Conservation (phyloP, 371 early-diverging fungal genomes). For the Capillidium heterosporum region DNA sequence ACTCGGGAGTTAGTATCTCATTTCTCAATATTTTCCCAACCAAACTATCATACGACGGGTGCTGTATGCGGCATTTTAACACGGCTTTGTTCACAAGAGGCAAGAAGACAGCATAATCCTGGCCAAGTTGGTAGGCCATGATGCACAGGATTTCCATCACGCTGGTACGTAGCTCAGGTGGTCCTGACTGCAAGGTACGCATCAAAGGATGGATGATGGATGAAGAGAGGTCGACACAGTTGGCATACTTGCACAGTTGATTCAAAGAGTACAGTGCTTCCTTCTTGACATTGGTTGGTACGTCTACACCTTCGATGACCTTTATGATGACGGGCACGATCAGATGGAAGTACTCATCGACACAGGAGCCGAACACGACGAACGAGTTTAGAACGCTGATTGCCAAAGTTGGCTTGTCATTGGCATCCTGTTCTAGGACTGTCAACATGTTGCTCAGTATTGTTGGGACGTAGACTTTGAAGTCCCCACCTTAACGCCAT, state of each 20-base stretch:
- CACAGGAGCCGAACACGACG: conserved; percentile 65
- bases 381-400: conserved; percentile 66
- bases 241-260: conserved; percentile 55
- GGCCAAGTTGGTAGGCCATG: conserved; percentile 68
- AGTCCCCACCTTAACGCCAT: conserved; percentile 73
- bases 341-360: conserved; percentile 87
- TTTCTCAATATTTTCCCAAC: neutral
- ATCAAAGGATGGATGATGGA: conserved; percentile 82
- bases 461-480: conserved; percentile 60
- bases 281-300: conserved; percentile 39
- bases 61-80: neutral
- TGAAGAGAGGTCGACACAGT: conserved; percentile 76
- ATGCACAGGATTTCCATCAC: conserved; percentile 72
- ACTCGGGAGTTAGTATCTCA: neutral
- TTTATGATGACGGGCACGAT: conserved; percentile 75
- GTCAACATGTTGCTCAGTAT: conserved; percentile 39
- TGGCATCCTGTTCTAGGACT: conserved; percentile 61
- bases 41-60: neutral
- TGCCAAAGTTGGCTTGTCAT: conserved; percentile 52
- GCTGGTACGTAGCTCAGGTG: conserved; percentile 35
- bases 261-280: conserved; percentile 65
- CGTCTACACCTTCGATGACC: conserved; percentile 58
- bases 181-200: conserved; percentile 38
- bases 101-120: conserved; percentile 77
- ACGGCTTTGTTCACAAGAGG: conserved; percentile 33